Base-by-base conservation (phyloP, 2,329 filamentous ascomycete species). In the Diaporthe citri region DNA sequence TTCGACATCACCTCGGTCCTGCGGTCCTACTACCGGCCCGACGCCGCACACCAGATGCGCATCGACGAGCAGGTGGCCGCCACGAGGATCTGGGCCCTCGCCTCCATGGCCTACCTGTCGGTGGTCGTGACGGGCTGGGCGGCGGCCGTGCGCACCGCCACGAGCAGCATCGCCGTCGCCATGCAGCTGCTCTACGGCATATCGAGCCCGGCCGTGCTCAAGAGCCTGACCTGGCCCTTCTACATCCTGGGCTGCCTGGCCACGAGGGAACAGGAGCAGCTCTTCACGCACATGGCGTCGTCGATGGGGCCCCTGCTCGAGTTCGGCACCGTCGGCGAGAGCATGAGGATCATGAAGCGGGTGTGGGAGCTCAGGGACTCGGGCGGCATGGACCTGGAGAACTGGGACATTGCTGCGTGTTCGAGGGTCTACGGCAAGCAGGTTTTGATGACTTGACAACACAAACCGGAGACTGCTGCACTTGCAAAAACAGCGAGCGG, bases 171-270 rank as follows among this genome's bases (percentile, higher is more conserved):
- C 39, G 59, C 71, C 10, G 74, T 74, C n/a, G 78, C 76, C 17
- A 75, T 80, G 34, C 74, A 75, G 13, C 74, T 80, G 6, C 73
- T 81, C 39, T 74, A 76, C 55, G 57, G 57, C 1, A 73, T 80
- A 39, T 77, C 77, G 1, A 77, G 76, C 3, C 78, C 78, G 1
- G 75, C 79, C 4, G 77, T 77, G 12, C 75, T 82, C 57, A 77
- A 78, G 28, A 81, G 79, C 7, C 52, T 81, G 28, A 69, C 78
- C 25, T 81, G 80, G 80, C 80, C 80, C 10, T 80, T 81, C 69
- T 79, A 77, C 25, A 77, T 81, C 46, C 79, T 80, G 22, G 80
- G 80, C 5, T 81, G 80, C 64, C 77, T 81, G 36, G 78, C 77
- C 22, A 73, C 74, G 13, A 43, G 73, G 2, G 79, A 77, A n/a